Conservation (phyloP, 2,329 filamentous ascomycete genomes). For the Neophaeococcomyces mojaviensis region DNA sequence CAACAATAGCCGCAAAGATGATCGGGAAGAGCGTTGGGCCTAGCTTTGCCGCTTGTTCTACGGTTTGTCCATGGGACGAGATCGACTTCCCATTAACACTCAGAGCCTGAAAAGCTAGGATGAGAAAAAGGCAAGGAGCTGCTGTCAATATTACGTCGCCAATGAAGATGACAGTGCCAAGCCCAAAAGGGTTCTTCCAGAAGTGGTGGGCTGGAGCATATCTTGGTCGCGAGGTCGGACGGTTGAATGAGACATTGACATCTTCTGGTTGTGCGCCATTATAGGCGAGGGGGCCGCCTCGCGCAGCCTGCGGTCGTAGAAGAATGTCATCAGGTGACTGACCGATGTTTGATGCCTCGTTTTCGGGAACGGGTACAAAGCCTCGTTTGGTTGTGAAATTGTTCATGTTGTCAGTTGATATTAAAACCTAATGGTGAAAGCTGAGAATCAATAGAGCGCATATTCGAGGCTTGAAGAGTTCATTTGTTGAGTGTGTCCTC, state of each 20-base stretch:
- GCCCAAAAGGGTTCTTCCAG: conserved; percentile 4
- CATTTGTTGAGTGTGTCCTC: too few relatives aligned
- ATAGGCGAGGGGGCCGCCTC: not conserved
- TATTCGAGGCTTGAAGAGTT: too few relatives aligned
- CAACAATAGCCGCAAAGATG: conserved; percentile 18
- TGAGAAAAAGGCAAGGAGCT: conserved; percentile 4
- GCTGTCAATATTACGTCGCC: conserved; percentile 7
- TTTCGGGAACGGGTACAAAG: not conserved
- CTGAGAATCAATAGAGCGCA: too few relatives aligned
- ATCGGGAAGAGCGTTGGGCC: conserved; percentile 19
- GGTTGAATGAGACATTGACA: not conserved
- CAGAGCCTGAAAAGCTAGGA: conserved; percentile 9
- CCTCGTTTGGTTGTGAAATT: not conserved
- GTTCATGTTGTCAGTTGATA: not conserved
- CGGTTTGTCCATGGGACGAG: not conserved
- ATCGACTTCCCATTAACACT: conserved; percentile 2
- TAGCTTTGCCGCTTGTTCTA: conserved; percentile 7
- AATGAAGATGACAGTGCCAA: conserved; percentile 7
- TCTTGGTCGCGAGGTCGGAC: not conserved
- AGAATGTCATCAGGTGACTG: conserved; percentile 1
- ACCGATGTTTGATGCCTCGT: conserved; percentile 2
- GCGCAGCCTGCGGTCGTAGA: not conserved
- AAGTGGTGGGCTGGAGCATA: conserved; percentile 5
- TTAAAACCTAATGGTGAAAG: too few relatives aligned
- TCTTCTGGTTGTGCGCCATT: not conserved